Evolutionary conservation across 78 protist genomes (phyloP).

Genomic region (Parvularia atlantis): DNA sequence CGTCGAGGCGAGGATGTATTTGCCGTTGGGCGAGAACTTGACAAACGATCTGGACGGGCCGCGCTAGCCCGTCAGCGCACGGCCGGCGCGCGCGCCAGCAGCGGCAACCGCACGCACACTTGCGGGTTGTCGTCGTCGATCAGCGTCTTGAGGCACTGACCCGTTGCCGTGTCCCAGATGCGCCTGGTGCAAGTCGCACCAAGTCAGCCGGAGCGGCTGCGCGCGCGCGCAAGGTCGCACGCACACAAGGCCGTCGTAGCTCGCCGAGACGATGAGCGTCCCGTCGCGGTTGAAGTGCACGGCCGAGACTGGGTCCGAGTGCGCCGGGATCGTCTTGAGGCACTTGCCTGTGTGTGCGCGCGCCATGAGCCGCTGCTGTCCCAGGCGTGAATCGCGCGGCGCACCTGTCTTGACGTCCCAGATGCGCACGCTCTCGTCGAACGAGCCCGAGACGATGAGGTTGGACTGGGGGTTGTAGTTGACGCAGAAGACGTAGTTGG

Average conservation of each 20-base stretch:
- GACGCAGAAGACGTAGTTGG: conserved; percentile 65
- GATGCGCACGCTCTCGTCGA: conserved; percentile 69
- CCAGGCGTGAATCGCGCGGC: conserved; percentile 44
- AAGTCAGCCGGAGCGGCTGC: neutral
- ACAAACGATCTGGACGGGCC: conserved; percentile 59
- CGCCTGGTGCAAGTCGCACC: conserved; percentile 35
- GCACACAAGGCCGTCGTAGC: conserved; percentile 61
- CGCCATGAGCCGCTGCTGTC: too few species aligned
- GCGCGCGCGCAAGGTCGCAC: neutral
- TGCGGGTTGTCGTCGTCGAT: conserved; percentile 64
- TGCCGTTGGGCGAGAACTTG: conserved; percentile 80
- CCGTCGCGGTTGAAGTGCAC: conserved; percentile 86
- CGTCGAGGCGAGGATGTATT: conserved; percentile 66
- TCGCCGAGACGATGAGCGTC: conserved; percentile 63
- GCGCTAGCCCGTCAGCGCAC: too few species aligned
- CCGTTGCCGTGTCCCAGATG: conserved; percentile 79
- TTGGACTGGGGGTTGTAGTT: conserved; percentile 70
- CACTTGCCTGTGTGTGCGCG: too few species aligned
- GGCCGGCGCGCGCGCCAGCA: neutral
- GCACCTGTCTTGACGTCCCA: conserved; percentile 38
- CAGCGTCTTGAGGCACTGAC: conserved; percentile 71
- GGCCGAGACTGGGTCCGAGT: conserved; percentile 80
- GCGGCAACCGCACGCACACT: conserved; percentile 4
- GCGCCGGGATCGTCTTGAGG: conserved; percentile 60
- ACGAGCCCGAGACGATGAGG: conserved; percentile 77